Percentiles rank a stretch among this genome's conserved stretches.
phyloP scores from a whole-genome alignment of 495 filamentous ascomycete genomes.

The Bryoglossum gracile region DNA sequence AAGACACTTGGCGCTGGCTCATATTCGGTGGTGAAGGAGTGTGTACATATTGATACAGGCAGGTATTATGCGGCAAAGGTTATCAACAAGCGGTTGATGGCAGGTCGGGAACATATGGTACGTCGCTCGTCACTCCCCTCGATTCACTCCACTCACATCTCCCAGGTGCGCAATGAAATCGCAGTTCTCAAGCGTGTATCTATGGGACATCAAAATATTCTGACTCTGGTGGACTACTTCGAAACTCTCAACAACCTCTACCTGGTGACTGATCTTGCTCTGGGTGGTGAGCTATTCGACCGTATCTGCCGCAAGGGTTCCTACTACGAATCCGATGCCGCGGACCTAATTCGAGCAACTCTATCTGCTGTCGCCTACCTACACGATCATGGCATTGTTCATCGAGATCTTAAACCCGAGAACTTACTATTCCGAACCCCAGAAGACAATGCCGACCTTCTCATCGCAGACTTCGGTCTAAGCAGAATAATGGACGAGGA shows the following conservation, averaged over 20 bases:
- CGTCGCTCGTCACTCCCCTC: conserved; percentile 7
- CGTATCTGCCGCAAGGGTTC: conserved; percentile 96
- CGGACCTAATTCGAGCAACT: conserved; percentile 88
- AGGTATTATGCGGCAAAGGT: conserved; percentile 98
- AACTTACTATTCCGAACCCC: conserved; percentile 74
- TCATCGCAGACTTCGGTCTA: conserved; percentile 95
- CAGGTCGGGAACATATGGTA: conserved; percentile 97
- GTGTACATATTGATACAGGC: conserved; percentile 96
- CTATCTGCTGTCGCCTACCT: conserved; percentile 97
- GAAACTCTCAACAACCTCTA: conserved; percentile 99
- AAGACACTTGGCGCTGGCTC: conserved; percentile 95
- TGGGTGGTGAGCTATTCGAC: conserved; percentile 95
- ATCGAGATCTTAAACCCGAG: conserved; percentile 73
- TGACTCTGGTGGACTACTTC: conserved; percentile 97
- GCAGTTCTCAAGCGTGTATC: conserved; percentile 93
- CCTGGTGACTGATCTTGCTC: conserved; percentile 91
- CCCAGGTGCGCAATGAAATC: conserved; percentile 93
- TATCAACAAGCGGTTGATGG: conserved; percentile 98
- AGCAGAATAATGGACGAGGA: conserved; percentile 98
- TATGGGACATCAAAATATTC: conserved; percentile 96
- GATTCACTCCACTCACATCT: not conserved
- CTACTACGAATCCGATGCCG: conserved; percentile 96
- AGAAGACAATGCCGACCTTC: conserved; percentile 76
- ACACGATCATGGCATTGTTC: conserved; percentile 97
- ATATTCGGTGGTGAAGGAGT: conserved; percentile 99